Base-by-base conservation (phyloP, 176 grass and related monocot species). In the Dendrocalamus sinicus region DNA sequence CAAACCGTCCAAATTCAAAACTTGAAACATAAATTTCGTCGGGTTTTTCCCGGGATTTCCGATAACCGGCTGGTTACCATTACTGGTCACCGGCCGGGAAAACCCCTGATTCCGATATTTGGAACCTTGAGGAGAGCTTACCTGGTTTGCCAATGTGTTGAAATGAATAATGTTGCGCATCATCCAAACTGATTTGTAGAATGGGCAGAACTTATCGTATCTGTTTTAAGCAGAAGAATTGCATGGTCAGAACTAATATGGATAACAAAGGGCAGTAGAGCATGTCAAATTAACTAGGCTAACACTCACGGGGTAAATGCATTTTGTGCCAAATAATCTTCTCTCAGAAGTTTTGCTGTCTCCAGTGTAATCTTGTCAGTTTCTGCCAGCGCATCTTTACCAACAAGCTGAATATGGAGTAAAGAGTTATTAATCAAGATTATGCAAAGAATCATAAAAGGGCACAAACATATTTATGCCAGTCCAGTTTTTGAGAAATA, bases 181-280 rank as follows among this genome's bases (percentile, higher is more conserved):
- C 94, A 97, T 97, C 94, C 94, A 97, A 70, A 97, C 92, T 11
- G 94, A 97, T 89, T 97, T 97, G 84, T 97, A 97, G 90, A 97
- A 97, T 58, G 94, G 92, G 52, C 94, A 97, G 46, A 83, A 97
- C 61, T 97, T 97, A 81, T 97, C 94, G 60, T 97, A 97, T 86
- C 94, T 97, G 70, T 84, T 26, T 66, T 40, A 73, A 52, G 46
- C 30, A 80, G 17, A 41, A 63, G 16, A 77, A 20, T 47, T 19
- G 8, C 54, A 70, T 15, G 23, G 6, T 77, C 12, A 83, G 54
- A 78, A 69, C 12, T 60, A 76, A 51, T 14, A 70, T 43, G 41
- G 43, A 45, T 26, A 4, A 62, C 67, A 50, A 32, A 77, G 4
- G 12, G 10, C 30, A 77, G 9, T 39, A 51, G 12, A 71, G 63